Conservation (phyloP, 441 rosid genomes). For the Croton laevigatus region DNA sequence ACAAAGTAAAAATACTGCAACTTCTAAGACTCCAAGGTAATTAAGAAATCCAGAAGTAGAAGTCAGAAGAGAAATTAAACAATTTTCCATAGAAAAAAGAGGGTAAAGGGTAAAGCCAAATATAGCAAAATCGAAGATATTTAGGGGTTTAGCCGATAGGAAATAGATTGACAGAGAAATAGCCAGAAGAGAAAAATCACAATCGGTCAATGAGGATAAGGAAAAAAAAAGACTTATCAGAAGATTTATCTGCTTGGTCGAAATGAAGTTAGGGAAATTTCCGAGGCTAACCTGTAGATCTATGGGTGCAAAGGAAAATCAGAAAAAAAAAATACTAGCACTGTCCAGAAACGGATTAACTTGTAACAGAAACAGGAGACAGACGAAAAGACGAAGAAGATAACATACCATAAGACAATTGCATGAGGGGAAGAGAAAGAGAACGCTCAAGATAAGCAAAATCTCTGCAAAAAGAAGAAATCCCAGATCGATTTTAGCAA, state of each 20-base stretch:
- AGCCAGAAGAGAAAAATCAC: conserved; percentile 12
- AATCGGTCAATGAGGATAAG: not conserved
- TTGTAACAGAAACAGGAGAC: not conserved
- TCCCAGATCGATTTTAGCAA: conserved; percentile 20
- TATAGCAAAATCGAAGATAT: conserved; percentile 4
- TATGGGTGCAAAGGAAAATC: conserved; percentile 15
- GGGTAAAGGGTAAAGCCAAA: not conserved
- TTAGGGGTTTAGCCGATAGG: not conserved
- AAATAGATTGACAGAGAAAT: not conserved
- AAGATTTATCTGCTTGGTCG: not conserved
- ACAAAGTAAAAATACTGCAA: not conserved
- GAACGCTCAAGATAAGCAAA: conserved; percentile 2
- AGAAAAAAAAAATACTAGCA: conserved; percentile 13
- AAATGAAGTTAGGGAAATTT: conserved; percentile 11
- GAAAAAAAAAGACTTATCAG: not conserved
- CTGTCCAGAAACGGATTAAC: not conserved
- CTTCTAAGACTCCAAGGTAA: not conserved
- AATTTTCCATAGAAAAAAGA: not conserved
- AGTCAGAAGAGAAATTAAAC: not conserved
- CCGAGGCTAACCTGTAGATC: conserved; percentile 29
- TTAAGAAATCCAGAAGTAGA: conserved; percentile 13
- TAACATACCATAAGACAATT: conserved; percentile 24
- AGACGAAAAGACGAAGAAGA: conserved; percentile 7
- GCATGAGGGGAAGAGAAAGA: conserved; percentile 13
- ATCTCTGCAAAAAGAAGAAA: conserved; percentile 1